Base-by-base conservation (phyloP, 139 green algal genomes). In the Chlamydomonas sphaeroides region DNA sequence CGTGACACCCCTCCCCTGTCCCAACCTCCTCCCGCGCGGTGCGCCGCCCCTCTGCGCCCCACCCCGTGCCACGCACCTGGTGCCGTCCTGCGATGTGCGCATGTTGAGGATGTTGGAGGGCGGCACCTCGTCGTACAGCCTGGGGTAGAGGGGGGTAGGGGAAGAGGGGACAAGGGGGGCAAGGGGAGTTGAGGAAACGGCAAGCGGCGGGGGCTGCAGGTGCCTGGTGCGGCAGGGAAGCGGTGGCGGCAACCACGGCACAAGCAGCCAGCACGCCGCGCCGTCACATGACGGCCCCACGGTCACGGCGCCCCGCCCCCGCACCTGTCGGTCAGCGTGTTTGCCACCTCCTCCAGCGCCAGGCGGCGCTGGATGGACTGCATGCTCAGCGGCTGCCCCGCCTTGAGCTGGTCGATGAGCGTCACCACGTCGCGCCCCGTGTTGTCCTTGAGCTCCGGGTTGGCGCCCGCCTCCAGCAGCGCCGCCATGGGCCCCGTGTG, bases 61-160 rank as follows among this genome's bases (percentile, higher is more conserved):
- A n/a, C n/a, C n/a, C n/a, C n/a, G n/a, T n/a, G n/a, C n/a, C n/a
- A n/a, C n/a, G n/a, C n/a, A n/a, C 26, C 79, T 61, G 42, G 45
- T 25, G 25, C 82, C 83, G 26, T 82, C 83, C 48, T 84, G 65
- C 18, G 49, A 10, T 35, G 62, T 81, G 7, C 68, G 70, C 28
- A 35, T 65, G 74, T 80, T 80, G 74, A 80, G 74, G 6, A 80
- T n/a, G 59, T 70, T 70, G 59, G 41, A 30, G 18, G 88, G 89
- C 73, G 90, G 79, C 33, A 96, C 90, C 88, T 98, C 94, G 69
- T 98, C 94, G 86, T 93, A 98, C 83, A 96, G 69, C 68, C 74
- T 80, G 74, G n/a, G 25, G n/a, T 35, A 26, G 28, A 35, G 30
- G 30, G 42, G 42, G 6, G 15, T 14, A 4, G 23, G 26, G 48